Conservation (phyloP, 2,329 filamentous ascomycete species). For the Pseudogymnoascus sp. region DNA sequence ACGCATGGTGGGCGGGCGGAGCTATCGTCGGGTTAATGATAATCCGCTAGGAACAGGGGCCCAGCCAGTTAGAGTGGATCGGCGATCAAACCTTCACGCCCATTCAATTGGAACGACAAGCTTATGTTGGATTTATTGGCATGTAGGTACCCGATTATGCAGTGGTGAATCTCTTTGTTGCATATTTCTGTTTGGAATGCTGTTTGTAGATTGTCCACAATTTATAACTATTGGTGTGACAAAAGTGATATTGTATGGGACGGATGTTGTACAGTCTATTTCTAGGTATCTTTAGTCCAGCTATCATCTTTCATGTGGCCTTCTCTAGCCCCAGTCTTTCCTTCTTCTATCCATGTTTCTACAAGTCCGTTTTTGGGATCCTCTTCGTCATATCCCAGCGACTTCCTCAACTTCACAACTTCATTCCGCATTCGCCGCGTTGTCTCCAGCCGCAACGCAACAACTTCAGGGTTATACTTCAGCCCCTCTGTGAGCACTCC, state of each 20-base stretch:
- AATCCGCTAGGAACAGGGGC: conserved; percentile 2
- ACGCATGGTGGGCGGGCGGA: conserved; percentile 5
- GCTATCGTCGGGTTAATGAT: not conserved
- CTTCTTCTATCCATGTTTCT: conserved; percentile 66
- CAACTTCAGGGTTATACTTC: conserved; percentile 65
- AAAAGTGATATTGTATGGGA: not conserved
- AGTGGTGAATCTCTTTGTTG: not conserved
- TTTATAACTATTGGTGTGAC: not conserved
- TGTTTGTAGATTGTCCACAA: not conserved
- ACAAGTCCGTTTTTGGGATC: conserved; percentile 69
- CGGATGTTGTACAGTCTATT: not conserved
- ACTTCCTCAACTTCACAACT: conserved; percentile 67
- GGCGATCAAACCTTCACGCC: not conserved
- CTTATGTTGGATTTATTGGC: not conserved
- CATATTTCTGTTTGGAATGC: not conserved
- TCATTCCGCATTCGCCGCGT: conserved; percentile 70
- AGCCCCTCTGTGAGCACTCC: conserved; percentile 59
- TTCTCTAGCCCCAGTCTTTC: conserved; percentile 44
- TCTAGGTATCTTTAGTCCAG: conserved; percentile 44
- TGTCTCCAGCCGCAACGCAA: conserved; percentile 70
- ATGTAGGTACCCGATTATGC: not conserved
- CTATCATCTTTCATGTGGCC: conserved; percentile 52
- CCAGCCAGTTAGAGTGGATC: conserved; percentile 6
- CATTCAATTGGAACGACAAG: not conserved
- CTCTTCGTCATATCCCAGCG: conserved; percentile 64